phyloP scores from a whole-genome alignment of 441 rosid species.

The Isatis lusitanica region DNA sequence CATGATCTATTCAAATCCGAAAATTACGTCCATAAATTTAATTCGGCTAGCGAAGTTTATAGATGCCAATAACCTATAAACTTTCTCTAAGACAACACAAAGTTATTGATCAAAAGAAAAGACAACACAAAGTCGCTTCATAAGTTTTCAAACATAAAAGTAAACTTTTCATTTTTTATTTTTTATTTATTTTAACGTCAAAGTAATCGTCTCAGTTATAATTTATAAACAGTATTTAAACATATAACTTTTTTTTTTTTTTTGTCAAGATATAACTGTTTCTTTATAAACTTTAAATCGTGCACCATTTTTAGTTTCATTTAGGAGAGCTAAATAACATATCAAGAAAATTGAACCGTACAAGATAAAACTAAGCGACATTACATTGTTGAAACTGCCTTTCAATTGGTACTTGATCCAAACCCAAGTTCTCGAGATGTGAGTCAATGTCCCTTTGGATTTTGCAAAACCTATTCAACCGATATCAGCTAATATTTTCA shows the following conservation, averaged over 20 bases:
- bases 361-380: conserved; percentile 5
- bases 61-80: not conserved
- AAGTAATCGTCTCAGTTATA: not conserved
- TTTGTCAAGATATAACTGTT: not conserved
- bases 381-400: conserved; percentile 19
- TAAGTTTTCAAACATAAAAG: not conserved
- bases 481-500: conserved; percentile 5
- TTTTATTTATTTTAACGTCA: no score
- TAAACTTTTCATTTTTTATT: no score
- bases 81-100: not conserved
- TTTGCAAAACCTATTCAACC: conserved; percentile 15
- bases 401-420: conserved; percentile 52
- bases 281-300: not conserved
- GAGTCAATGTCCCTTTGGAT: conserved; percentile 40
- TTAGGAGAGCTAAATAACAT: conserved; percentile 2
- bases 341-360: not conserved
- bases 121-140: not conserved
- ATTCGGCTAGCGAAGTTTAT: not conserved
- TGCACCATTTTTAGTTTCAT: not conserved
- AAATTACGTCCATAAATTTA: not conserved
- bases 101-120: no score
- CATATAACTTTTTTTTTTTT: no score
- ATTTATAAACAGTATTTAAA: not conserved
- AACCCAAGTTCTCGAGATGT: conserved; percentile 50
- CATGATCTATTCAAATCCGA: not conserved